A percentile compares a stretch with the other conserved stretches of the same genome.
Evolutionary conservation across 2,329 filamentous ascomycete genomes (phyloP).

Genomic region (Aspergillus hortae): DNA sequence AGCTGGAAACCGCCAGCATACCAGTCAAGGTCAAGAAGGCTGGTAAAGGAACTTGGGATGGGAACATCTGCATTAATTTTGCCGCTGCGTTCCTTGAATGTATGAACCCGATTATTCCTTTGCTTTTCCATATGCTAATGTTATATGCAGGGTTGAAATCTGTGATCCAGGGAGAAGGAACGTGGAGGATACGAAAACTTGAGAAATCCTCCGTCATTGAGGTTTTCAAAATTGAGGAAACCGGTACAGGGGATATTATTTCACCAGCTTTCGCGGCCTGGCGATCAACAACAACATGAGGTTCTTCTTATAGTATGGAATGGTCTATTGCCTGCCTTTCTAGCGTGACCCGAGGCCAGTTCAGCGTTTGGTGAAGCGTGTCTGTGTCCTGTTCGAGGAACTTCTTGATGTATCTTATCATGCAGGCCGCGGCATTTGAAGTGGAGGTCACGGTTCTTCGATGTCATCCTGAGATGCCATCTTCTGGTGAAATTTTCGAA

Average conservation of each 20-base stretch:
- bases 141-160: conserved; percentile 55
- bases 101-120: conserved; percentile 39
- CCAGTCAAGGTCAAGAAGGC: conserved; percentile 68
- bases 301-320: no score
- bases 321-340: no score
- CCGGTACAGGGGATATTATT: conserved; percentile 71
- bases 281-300: conserved; percentile 36
- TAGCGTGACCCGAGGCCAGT: no score
- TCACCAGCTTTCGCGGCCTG: conserved; percentile 75
- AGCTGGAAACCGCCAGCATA: conserved; percentile 75
- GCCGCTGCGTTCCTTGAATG: conserved; percentile 73
- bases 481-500: no score
- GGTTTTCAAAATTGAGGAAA: conserved; percentile 68
- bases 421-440: no score
- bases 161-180: conserved; percentile 63
- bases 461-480: no score
- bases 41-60: conserved; percentile 75
- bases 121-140: neutral
- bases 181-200: conserved; percentile 69
- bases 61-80: conserved; percentile 91
- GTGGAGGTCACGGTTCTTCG: no score
- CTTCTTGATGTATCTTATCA: no score
- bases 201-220: conserved; percentile 65
- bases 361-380: no score
- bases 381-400: no score